Base-by-base conservation (phyloP, 257 asterid species). In the Solanum peruvianum region DNA sequence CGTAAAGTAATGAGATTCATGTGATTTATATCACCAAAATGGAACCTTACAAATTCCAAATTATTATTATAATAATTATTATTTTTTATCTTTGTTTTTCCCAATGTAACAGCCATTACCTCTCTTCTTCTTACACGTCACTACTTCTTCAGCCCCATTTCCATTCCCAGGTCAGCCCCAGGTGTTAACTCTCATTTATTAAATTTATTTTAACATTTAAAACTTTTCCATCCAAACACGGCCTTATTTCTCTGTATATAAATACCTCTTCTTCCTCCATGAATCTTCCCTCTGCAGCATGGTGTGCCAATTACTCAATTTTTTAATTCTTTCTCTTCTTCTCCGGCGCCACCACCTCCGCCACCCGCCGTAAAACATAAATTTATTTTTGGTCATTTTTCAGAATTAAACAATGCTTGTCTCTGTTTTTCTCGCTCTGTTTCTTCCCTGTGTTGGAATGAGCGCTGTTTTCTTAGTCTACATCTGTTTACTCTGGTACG, bases 381-480 rank as follows among this genome's bases (percentile, higher is more conserved):
- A 37, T 5, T 37, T 37, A 13, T 1, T 72, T 37, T 33, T 6
- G 2, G 8, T 52, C n/a, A 52, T 52, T 52, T 35, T 35, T 35
- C 14, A 62, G 18, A 71, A 9, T 6, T 3, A 89, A 33, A 67
- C 86, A 87, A 96, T 96, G 99, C 88, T 92, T 87, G 90, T 94
- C 20, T 93, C 98, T 13, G 91, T 95, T 8, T 95, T 96, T 87
- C 95, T 96, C 6, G 97, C 98, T 10, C 92, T 96, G 82, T 95
- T 96, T 72, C 93, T 95, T 2, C 99, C 99, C 0, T 96, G 98
- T 88, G 95, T 92, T 2, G 99, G 98, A 27, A 95, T 96, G 99
- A 88, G 93, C 89, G 98, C 91, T 0, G 94, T 96, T 9, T 93
- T 96, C 83, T n/a, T 96, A n/a, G 96, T 96, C 3, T 96, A 96